Conservation (phyloP, 495 filamentous ascomycete genomes). For the Aspergillus coremiiformis region DNA sequence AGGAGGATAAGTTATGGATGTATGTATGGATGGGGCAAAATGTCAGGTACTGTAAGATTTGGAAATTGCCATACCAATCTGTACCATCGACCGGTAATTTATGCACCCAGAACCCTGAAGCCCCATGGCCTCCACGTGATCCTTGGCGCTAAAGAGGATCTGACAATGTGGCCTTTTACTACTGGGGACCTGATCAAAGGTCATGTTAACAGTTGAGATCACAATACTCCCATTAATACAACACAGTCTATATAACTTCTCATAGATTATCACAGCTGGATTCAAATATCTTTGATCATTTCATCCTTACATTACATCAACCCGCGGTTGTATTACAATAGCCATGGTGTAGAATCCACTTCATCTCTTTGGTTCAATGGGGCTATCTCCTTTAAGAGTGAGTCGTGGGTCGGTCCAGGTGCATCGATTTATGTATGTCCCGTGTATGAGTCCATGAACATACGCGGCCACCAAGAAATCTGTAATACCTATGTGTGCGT, state of each 20-base stretch:
- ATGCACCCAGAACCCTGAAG: conserved; percentile 13
- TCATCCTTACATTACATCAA: neutral
- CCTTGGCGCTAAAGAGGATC: conserved; percentile 5
- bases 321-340: neutral
- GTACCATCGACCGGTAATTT: conserved; percentile 8
- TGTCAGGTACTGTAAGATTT: conserved; percentile 3
- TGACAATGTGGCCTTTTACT: conserved; percentile 18
- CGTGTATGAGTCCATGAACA: neutral
- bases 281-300: neutral
- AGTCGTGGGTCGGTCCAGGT: neutral
- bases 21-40: no score
- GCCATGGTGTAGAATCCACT: neutral
- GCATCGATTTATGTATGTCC: neutral
- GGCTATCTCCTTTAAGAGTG: neutral
- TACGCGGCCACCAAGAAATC: neutral
- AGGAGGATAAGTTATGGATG: no score
- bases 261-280: neutral
- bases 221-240: neutral
- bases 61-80: neutral
- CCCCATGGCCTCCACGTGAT: conserved; percentile 12
- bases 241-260: neutral
- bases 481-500: neutral
- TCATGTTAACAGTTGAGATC: neutral
- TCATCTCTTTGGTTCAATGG: neutral
- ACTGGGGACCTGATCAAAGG: no score